Evolutionary conservation across 2,329 filamentous ascomycete genomes (phyloP).

Genomic region (Talaromyces sp.): DNA sequence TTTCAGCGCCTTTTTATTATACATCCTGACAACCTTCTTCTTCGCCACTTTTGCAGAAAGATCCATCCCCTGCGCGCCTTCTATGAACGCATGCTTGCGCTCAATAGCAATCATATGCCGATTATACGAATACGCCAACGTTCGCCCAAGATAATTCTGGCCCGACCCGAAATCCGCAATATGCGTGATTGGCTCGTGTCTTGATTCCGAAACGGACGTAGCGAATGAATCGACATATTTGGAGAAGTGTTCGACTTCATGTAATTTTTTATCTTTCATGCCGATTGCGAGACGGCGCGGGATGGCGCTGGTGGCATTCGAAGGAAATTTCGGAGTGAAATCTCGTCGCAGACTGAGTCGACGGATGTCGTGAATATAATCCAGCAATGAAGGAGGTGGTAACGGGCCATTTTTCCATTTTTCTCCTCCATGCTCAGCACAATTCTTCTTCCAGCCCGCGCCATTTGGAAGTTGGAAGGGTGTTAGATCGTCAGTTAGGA

Average conservation of each 20-base stretch:
- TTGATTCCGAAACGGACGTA: slow-evolving; percentile 48
- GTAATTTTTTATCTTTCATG: slow-evolving; percentile 94
- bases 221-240: slow-evolving; percentile 70
- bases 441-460: not conserved
- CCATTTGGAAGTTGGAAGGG: not conserved
- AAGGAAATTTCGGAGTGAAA: slow-evolving; percentile 42
- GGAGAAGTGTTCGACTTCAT: slow-evolving; percentile 91
- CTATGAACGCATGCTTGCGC: slow-evolving; percentile 78
- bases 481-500: slow-evolving; percentile 71
- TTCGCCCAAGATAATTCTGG: slow-evolving; percentile 90
- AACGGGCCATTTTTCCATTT: slow-evolving; percentile 41
- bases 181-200: slow-evolving; percentile 61
- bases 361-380: slow-evolving; percentile 68
- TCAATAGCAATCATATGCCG: slow-evolving; percentile 87
- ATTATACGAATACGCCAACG: slow-evolving; percentile 79
- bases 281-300: slow-evolving; percentile 72
- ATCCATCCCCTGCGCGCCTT: slow-evolving; percentile 77
- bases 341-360: slow-evolving; percentile 62
- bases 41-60: slow-evolving; percentile 71
- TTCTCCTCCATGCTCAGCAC: not conserved
- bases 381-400: slow-evolving; percentile 55
- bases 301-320: slow-evolving; percentile 46
- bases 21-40: slow-evolving; percentile 59
- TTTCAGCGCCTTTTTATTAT: not conserved
- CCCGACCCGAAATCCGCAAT: slow-evolving; percentile 94